A percentile compares a stretch with the other conserved stretches of the same genome.
Conservation (phyloP, 768 basidiomycete species). For the Leccinum obscurum region DNA sequence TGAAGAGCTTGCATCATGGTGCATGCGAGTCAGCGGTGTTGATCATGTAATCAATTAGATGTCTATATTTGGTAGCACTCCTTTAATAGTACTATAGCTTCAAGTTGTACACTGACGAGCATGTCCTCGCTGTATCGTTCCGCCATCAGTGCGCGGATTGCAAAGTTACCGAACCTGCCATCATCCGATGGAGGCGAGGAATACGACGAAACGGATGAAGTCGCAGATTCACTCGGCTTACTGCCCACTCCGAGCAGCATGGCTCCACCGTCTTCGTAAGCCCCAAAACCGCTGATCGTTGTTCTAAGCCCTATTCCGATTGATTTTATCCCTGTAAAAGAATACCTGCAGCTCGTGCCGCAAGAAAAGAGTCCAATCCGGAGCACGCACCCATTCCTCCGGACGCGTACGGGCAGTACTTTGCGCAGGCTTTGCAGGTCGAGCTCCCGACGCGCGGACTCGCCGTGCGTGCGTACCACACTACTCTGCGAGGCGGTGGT, state of each 20-base stretch:
- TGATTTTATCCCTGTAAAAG: conserved; percentile 11
- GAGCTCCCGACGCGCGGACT: conserved; percentile 59
- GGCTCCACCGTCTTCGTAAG: conserved; percentile 66
- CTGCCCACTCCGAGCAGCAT: conserved; percentile 51
- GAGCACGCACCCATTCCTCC: conserved; percentile 80
- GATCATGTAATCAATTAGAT: conserved; percentile 6
- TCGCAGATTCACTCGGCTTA: conserved; percentile 55
- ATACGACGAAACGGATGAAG: conserved; percentile 47
- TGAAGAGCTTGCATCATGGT: background rate
- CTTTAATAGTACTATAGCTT: background rate
- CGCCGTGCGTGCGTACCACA: conserved; percentile 82
- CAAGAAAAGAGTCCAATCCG: conserved; percentile 49
- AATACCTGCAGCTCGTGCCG: conserved; percentile 30
- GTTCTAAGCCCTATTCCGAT: conserved; percentile 12
- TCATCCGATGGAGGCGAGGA: conserved; percentile 41
- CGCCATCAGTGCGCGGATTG: conserved; percentile 70
- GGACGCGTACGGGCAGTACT: conserved; percentile 52
- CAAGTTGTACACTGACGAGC: background rate
- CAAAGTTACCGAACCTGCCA: conserved; percentile 69
- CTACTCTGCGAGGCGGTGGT: conserved; percentile 57
- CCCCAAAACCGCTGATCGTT: conserved; percentile 12
- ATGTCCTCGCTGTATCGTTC: conserved; percentile 80
- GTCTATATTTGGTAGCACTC: background rate
- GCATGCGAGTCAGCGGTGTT: no score
- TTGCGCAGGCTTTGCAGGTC: conserved; percentile 78